Percentiles rank a stretch among this genome's conserved stretches.
phyloP scores from a whole-genome alignment of 2,329 filamentous ascomycete species.

The Penicillium sp. region DNA sequence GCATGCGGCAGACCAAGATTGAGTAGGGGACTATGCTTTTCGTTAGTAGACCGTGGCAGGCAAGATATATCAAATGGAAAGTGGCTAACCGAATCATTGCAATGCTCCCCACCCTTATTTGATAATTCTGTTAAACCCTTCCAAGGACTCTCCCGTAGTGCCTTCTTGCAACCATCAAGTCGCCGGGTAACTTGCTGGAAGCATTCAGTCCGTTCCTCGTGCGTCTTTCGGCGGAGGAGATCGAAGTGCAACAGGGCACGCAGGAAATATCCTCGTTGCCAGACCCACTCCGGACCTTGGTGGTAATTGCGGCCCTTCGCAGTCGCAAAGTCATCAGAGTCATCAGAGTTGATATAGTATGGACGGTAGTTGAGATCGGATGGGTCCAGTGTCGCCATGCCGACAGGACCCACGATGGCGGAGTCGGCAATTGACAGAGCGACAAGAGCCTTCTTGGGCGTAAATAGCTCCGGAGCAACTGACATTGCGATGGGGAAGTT shows the following conservation, averaged over 20 bases:
- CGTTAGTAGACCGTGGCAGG: constrained; percentile 11
- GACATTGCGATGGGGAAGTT: constrained; percentile 97
- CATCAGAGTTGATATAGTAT: constrained; percentile 92
- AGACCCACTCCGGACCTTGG: constrained; percentile 96
- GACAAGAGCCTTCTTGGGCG: constrained; percentile 70
- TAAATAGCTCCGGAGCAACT: constrained; percentile 85
- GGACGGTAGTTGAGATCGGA: constrained; percentile 89
- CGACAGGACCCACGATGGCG: constrained; percentile 77
- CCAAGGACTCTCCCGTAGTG: constrained; percentile 78
- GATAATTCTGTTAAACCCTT: constrained; percentile 90
- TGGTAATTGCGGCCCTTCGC: constrained; percentile 97
- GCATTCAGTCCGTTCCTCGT: constrained; percentile 73
- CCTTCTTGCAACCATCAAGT: constrained; percentile 78
- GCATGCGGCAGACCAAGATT: constrained; percentile 94
- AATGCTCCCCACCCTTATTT: constrained; percentile 81
- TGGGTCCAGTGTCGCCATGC: constrained; percentile 95
- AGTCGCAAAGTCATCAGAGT: constrained; percentile 85
- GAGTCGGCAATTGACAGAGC: constrained; percentile 79
- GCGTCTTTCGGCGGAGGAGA: constrained; percentile 65
- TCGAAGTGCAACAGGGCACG: constrained; percentile 90
- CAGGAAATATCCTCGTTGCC: constrained; percentile 95
- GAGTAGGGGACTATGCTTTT: constrained; percentile 71
- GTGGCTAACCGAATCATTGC: constrained; percentile 74
- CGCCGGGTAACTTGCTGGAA: constrained; percentile 92
- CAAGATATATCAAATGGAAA: not conserved